Evolutionary conservation across 2,329 filamentous ascomycete species (phyloP), one percentile per base, ranked within the genome.

Genomic region (Arthrobotrys sinensis): DNA sequence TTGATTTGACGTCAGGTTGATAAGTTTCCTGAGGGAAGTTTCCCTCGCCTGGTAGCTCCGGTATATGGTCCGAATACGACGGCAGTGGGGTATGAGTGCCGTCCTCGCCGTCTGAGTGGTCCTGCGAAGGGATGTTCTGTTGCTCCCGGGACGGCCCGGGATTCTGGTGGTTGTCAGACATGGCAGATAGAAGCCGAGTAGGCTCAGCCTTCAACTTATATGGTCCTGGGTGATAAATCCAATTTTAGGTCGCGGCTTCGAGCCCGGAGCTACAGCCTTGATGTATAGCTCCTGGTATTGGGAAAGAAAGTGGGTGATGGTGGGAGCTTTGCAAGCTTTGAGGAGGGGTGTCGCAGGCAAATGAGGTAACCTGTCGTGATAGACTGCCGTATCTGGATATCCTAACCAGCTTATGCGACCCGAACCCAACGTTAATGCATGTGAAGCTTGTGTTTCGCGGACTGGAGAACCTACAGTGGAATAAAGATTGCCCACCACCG

Each of bases 151-250:
- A 21, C 7, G 34, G 38, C 8, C 66, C 67, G 60, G 75, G 32
- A 36, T 50, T 66, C 24, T 68, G 67, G 36, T 24, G 60, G 60
- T 64, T 66, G 46, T 72, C 53, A 55, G 75, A 53, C 75, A 78
- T 78, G 43, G 48, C 10, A 14, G 60, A 12, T 64, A 36, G 60
- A 64, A 12, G 60, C n/a, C 12, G 19, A 48, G 12, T 21, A 19
- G 8, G 50, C 65, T 28, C 65, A 69, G 55, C 67, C 63, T 48
- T 72, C 48, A 55, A 43, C n/a, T 12, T 38, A 14, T 28, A 14
- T n/a, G 28, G 40, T 16, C 16, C 34, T 43, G 1, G 57, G 55
- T 11, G 36, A 19, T 0, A 43, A 46, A 46, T 19, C 21, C 34
- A 21, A 65, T 71, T 46, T 24, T 12, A 19, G 14, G 34, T 12